Base-by-base conservation (phyloP, 2,329 filamentous ascomycete genomes). In the Alternaria arborescens region DNA sequence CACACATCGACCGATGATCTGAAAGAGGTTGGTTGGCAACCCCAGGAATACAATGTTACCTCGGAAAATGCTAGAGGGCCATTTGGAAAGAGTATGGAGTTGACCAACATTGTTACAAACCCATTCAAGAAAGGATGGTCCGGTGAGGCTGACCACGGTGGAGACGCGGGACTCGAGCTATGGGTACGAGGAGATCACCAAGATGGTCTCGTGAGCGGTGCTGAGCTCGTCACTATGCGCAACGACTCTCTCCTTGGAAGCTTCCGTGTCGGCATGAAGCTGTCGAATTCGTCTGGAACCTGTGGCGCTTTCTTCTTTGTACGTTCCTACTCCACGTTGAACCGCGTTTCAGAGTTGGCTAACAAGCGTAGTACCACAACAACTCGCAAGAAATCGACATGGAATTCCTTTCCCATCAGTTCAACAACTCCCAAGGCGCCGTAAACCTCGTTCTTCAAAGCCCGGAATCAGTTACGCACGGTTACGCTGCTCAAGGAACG, bases 261-360 rank as follows among this genome's bases (percentile, higher is more conserved):
- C 24, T 94, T 89, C 69, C 82, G 91, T 18, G 86, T 88, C 3
- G 85, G 85, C 36, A 89, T 93, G 81, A 90, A 87, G 77, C 76
- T 90, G 57, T 87, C 88, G 0, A 78, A 78, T 40, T 79, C 85
- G 7, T 78, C 82, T 1, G 91, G 91, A 26, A 94, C 91, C 1
- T 94, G 91, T 74, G 88, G 86, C 30, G 91, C 91, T 7, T 93
- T 94, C 79, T 94, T 93, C 78, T 94, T 90, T 88, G 89, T 91
- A 78, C 58, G 79, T 16, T 40, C 22, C 24, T 18, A 42, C 28
- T 16, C 53, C n/a, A n/a, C 22, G 5, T 11, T 14, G 16, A 10
- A 8, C 1, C 7, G 20, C 4, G 10, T 10, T 18, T 28, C 12
- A 10, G 16, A 40, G 42, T 34, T 42, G 40, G 51, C 65, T 72